A percentile compares a stretch with the other conserved stretches of the same genome.
Evolutionary conservation across 352 stramenopile genomes (phyloP).

Genomic region (Phytophthora pistaciae): DNA sequence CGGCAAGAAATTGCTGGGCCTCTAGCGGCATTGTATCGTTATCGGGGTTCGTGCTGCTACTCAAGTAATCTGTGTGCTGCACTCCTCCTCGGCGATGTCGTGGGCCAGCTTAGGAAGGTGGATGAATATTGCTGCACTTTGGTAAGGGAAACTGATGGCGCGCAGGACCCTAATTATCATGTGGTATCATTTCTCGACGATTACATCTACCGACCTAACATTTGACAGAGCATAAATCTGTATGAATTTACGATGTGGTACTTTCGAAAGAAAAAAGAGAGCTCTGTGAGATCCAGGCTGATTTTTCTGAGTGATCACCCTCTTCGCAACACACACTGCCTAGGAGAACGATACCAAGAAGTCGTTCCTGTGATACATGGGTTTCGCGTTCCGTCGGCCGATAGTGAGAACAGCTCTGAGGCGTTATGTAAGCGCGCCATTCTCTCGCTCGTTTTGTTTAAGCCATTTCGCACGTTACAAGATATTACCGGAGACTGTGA

Average conservation of each 20-base stretch:
- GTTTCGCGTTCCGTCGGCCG: not conserved
- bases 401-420: not conserved
- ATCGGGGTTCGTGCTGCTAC: not conserved
- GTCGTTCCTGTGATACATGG: constrained; percentile 5
- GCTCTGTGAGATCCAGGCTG: not conserved
- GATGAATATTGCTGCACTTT: not conserved
- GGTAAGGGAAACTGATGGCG: not conserved
- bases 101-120: not conserved
- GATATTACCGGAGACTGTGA: not conserved
- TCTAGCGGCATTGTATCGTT: not conserved
- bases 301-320: not conserved
- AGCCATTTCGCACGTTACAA: not conserved
- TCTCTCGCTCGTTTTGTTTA: not conserved
- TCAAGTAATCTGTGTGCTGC: not conserved
- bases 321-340: not conserved
- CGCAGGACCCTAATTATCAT: not conserved
- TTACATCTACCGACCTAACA: constrained; percentile 2
- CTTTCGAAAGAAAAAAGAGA: not conserved
- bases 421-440: not conserved
- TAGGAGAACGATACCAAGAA: not conserved
- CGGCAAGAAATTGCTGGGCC: not conserved
- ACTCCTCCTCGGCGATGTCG: not conserved
- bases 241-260: constrained; percentile 11
- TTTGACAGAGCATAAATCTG: not conserved
- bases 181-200: constrained; percentile 5